phyloP scores from a whole-genome alignment of 1,284 basidiomycete species.

The Apiotrichum akiyoshidainum region DNA sequence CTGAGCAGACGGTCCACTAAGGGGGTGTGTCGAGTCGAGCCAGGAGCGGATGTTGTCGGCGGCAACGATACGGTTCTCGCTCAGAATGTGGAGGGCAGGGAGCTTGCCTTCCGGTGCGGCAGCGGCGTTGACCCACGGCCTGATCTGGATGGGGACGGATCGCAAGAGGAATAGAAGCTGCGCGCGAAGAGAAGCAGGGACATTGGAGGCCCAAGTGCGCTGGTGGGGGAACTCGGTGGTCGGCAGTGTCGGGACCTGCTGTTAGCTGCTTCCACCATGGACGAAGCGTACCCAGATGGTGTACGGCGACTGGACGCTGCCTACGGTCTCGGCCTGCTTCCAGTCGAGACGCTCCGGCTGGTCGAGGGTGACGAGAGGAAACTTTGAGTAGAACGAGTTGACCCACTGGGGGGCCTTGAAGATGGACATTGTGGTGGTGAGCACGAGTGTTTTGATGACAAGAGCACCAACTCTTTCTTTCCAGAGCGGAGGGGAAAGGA shows the following conservation, averaged over 20 bases:
- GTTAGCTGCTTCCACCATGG: background rate
- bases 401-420: conserved; percentile 40
- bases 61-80: conserved; percentile 30
- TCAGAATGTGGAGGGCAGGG: conserved; percentile 32
- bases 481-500: too few species aligned
- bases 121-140: conserved; percentile 34
- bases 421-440: conserved; percentile 6
- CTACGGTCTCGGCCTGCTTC: conserved; percentile 11
- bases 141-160: conserved; percentile 29
- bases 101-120: conserved; percentile 37
- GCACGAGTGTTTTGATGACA: too few species aligned
- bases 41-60: conserved; percentile 37
- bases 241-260: conserved; percentile 25
- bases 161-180: conserved; percentile 46
- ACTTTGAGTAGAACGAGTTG: conserved; percentile 40
- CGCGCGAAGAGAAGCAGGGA: conserved; percentile 35
- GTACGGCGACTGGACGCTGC: conserved; percentile 15
- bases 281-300: conserved; percentile 26
- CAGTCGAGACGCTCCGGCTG: conserved; percentile 40
- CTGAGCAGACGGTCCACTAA: conserved; percentile 30
- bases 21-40: conserved; percentile 36
- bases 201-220: conserved; percentile 36
- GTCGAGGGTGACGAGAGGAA: conserved; percentile 44
- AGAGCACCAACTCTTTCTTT: too few species aligned
- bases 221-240: conserved; percentile 15